A percentile compares a stretch with the other conserved stretches of the same genome.
Conservation (phyloP, 192 early-diverging fungal genomes). For the Coemansia sp. region DNA sequence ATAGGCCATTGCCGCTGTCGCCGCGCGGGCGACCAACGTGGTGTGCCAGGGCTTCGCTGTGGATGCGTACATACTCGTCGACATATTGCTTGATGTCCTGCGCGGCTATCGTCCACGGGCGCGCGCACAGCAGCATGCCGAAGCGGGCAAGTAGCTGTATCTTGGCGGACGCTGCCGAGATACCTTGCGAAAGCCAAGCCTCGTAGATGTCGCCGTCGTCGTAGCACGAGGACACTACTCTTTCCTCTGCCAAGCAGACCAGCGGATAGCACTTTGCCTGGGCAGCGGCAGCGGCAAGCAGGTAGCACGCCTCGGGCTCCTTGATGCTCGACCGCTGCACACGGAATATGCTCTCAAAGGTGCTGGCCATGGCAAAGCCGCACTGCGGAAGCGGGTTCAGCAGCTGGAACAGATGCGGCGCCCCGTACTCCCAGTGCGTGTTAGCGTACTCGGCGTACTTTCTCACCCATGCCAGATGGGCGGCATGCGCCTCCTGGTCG, state of each 20-base stretch:
- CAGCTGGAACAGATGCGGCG: constrained; percentile 48
- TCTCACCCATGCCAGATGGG: constrained; percentile 27
- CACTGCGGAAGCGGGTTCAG: constrained; percentile 43
- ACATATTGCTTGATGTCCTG: constrained; percentile 29
- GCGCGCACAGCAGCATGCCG: constrained; percentile 19
- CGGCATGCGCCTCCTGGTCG: constrained; percentile 21
- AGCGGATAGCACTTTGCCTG: constrained; percentile 48
- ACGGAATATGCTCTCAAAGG: constrained; percentile 21
- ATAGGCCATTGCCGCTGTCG: constrained; percentile 18
- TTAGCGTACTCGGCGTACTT: constrained; percentile 21
- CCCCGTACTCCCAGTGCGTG: constrained; percentile 34
- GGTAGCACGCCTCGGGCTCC: constrained; percentile 41
- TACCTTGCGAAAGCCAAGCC: constrained; percentile 32
- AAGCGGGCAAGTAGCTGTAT: constrained; percentile 43
- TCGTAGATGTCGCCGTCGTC: constrained; percentile 34
- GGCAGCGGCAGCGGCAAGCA: constrained; percentile 44
- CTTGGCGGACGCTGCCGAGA: constrained; percentile 18
- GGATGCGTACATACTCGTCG: constrained; percentile 34
- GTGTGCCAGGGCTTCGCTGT: constrained; percentile 10
- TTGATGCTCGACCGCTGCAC: constrained; percentile 33
- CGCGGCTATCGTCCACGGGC: constrained; percentile 29
- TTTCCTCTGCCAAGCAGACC: constrained; percentile 34
- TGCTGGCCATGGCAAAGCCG: constrained; percentile 32
- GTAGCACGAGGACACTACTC: constrained; percentile 30
- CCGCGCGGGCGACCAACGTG: constrained; percentile 21